Percentiles rank a stretch among this genome's conserved stretches.
phyloP scores from a whole-genome alignment of 768 basidiomycete species.

The Boletellus ananas region DNA sequence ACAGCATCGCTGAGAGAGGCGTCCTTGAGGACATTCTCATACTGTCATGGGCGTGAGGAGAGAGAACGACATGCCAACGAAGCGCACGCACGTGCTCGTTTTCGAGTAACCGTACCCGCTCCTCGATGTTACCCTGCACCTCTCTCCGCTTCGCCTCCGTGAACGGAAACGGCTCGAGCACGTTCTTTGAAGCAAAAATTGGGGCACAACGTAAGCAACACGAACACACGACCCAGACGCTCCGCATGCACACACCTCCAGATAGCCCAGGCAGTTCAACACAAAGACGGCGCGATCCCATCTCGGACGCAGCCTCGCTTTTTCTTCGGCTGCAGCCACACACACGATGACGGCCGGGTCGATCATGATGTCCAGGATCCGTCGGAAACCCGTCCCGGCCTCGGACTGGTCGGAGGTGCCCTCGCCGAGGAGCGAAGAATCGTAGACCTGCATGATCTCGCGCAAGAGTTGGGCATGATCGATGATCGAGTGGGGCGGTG shows the following conservation, averaged over 20 bases:
- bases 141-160: slow-evolving; percentile 55
- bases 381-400: slow-evolving; percentile 15
- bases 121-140: slow-evolving; percentile 59
- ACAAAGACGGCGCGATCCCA: slow-evolving; percentile 87
- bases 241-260: slow-evolving; percentile 53
- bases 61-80: background rate
- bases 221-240: background rate
- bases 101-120: slow-evolving; percentile 59
- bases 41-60: slow-evolving; percentile 5
- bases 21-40: slow-evolving; percentile 25
- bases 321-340: slow-evolving; percentile 60
- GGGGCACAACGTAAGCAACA: background rate
- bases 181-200: too few species aligned
- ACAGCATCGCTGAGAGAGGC: slow-evolving; percentile 26
- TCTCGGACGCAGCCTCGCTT: slow-evolving; percentile 45
- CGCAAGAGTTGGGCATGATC: slow-evolving; percentile 82
- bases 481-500: slow-evolving; percentile 73
- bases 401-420: slow-evolving; percentile 6
- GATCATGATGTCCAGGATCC: slow-evolving; percentile 77
- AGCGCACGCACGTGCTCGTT: slow-evolving; percentile 72
- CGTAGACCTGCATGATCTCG: slow-evolving; percentile 87
- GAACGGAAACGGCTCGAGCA: slow-evolving; percentile 66
- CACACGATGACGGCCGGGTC: slow-evolving; percentile 83
- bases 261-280: slow-evolving; percentile 80
- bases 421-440: slow-evolving; percentile 76